These are phyloP conservation scores for Chytridium lagenaria DNA, from an alignment of 371 early-diverging fungal species.

Conservation along the genomic window DNA sequence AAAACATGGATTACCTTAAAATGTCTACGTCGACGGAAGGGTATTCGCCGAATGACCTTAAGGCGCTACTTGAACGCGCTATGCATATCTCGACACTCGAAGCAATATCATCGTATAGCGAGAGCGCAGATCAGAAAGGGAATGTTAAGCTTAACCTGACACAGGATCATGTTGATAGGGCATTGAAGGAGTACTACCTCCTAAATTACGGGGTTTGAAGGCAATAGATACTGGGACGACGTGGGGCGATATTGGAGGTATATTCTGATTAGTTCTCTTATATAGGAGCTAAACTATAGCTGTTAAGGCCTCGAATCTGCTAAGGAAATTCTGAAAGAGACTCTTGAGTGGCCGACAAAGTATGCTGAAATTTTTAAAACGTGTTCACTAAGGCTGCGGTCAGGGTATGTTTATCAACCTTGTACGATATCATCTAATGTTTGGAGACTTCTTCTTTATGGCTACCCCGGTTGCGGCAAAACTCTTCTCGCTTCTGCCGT, in stretches of 20 bases:
- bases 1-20: slow-evolving; percentile 34
- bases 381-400: slow-evolving; percentile 85
- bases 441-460: slow-evolving; percentile 85
- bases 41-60: slow-evolving; percentile 83
- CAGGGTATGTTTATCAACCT: slow-evolving; percentile 66
- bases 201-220: slow-evolving; percentile 81
- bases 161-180: slow-evolving; percentile 52
- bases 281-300: slow-evolving; percentile 10
- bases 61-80: slow-evolving; percentile 79
- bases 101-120: slow-evolving; percentile 56
- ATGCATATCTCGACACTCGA: slow-evolving; percentile 78
- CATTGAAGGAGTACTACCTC: slow-evolving; percentile 81
- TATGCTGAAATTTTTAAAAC: slow-evolving; percentile 88
- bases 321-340: slow-evolving; percentile 82
- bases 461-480: slow-evolving; percentile 99
- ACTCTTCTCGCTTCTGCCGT: slow-evolving; percentile 95
- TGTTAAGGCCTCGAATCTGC: slow-evolving; percentile 76
- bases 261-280: neutral
- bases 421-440: neutral
- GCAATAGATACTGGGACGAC: slow-evolving; percentile 76
- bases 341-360: slow-evolving; percentile 93
- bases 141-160: slow-evolving; percentile 12
- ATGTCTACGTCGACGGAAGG: slow-evolving; percentile 89
- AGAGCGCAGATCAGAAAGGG: neutral
- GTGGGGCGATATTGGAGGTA: slow-evolving; percentile 91